Evolutionary conservation across 306 rosid genomes (phyloP).

Genomic region (Cucurbita pepo): DNA sequence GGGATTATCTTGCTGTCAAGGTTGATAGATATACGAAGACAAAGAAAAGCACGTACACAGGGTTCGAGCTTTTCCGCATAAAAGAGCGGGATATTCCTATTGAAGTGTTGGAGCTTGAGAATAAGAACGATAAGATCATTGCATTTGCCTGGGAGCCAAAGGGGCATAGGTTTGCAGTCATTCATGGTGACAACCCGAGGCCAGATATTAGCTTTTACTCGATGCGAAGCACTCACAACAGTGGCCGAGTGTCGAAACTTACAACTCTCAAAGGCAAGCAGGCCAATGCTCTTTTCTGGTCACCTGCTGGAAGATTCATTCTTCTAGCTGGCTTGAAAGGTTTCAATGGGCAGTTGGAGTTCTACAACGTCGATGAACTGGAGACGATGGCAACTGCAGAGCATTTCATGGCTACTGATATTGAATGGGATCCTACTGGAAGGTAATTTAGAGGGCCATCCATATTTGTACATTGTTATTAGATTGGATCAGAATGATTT

Average conservation of each 20-base stretch:
- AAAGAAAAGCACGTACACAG: slow-evolving; percentile 60
- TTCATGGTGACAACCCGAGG: slow-evolving; percentile 74
- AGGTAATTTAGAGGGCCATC: slow-evolving; percentile 26
- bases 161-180: slow-evolving; percentile 68
- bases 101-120: slow-evolving; percentile 78
- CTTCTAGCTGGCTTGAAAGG: slow-evolving; percentile 73
- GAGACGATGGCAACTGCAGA: slow-evolving; percentile 75
- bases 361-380: slow-evolving; percentile 69
- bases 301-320: slow-evolving; percentile 60
- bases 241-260: slow-evolving; percentile 69
- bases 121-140: slow-evolving; percentile 74
- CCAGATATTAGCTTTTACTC: slow-evolving; percentile 69
- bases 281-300: slow-evolving; percentile 83
- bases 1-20: slow-evolving; percentile 79
- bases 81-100: slow-evolving; percentile 79
- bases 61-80: slow-evolving; percentile 76
- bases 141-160: slow-evolving; percentile 94
- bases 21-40: slow-evolving; percentile 71
- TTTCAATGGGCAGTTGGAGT: slow-evolving; percentile 57
- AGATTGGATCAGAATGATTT: background rate
- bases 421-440: slow-evolving; percentile 95
- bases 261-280: slow-evolving; percentile 68
- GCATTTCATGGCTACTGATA: slow-evolving; percentile 73
- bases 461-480: background rate
- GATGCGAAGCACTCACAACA: slow-evolving; percentile 43